Evolutionary conservation across 768 basidiomycete genomes (phyloP), one percentile per base, ranked within the genome.

Genomic region (Macrolepiota dolichaula): DNA sequence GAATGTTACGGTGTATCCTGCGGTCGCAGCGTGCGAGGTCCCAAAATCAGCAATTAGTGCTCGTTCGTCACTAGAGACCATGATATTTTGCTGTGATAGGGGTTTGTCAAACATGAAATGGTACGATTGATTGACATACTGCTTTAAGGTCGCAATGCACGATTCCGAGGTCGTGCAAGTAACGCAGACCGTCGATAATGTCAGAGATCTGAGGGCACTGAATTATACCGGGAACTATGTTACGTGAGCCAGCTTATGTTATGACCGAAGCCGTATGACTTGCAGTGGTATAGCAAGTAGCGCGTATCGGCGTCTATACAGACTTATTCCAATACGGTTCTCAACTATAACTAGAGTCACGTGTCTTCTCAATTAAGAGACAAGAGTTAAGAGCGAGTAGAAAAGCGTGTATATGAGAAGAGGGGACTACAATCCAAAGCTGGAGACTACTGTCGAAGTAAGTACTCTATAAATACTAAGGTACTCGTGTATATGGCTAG

Each of bases 141-240:
- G 46, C 56, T 50, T 57, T 57, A 17, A 57, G 56, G 25, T 57
- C 56, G 4, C 56, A 44, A 50, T 57, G 56, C n/a, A 57, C 46
- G 3, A 57, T 49, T 4, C 32, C 36, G 15, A 24, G 44, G 3
- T 57, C 12, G 22, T 57, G 56, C 24, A 57, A 32, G 44, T 57
- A 49, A 2, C 13, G 11, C 3, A 57, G 32, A n/a, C 56, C 56
- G 11, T 42, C 7, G 24, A 50, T 38, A 19, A 57, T 36, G 17
- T 57, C 56, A 35, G 32, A 49, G 24, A 50, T 32, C 56, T 57
- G n/a, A 22, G 9, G 22, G 40, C 13, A 17, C 2, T 42, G 40
- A 13, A 42, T 42, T 3, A 11, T 13, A 13, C 40, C n/a, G 4
- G 40, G 40, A 12, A 42, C 29, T 32, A 7, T 7, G 10, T 4